Conservation (phyloP, 495 filamentous ascomycete species). For the Xylaria palmicola region DNA sequence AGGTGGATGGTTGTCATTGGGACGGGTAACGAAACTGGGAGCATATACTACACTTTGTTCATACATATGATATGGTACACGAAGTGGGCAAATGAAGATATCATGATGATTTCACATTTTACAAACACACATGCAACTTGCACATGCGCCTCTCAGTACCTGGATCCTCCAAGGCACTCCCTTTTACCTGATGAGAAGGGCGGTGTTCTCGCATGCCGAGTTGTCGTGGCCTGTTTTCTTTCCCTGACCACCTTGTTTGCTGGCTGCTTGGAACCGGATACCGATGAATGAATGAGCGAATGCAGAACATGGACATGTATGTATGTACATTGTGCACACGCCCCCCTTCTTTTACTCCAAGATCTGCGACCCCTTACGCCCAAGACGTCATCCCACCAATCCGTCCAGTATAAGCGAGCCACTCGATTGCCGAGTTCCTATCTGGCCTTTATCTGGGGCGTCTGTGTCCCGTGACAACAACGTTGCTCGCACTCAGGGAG, state of each 20-base stretch:
- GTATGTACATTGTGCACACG: neutral
- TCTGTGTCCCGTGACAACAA: neutral
- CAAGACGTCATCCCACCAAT: neutral
- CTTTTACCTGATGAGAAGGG: neutral
- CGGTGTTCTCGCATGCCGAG: neutral
- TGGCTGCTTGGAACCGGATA: too few species aligned
- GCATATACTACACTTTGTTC: slow-evolving; percentile 4
- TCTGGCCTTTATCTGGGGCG: neutral
- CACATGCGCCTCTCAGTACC: neutral
- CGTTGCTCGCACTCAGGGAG: too few species aligned
- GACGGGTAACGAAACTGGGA: neutral
- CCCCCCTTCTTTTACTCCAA: neutral
- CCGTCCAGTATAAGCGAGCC: slow-evolving; percentile 1
- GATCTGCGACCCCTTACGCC: neutral
- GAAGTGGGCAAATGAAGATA: slow-evolving; percentile 2
- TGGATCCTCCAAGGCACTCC: neutral
- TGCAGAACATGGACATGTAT: too few species aligned
- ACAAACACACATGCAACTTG: slow-evolving; percentile 12
- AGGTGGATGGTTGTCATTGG: neutral
- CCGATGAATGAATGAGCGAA: too few species aligned
- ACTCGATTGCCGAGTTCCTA: neutral
- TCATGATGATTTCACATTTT: slow-evolving; percentile 22
- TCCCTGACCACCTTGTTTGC: too few species aligned
- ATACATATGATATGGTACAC: neutral
- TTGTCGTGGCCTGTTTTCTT: too few species aligned